Conservation (phyloP, 2,329 filamentous ascomycete genomes). For the Arthroderma uncinatum region DNA sequence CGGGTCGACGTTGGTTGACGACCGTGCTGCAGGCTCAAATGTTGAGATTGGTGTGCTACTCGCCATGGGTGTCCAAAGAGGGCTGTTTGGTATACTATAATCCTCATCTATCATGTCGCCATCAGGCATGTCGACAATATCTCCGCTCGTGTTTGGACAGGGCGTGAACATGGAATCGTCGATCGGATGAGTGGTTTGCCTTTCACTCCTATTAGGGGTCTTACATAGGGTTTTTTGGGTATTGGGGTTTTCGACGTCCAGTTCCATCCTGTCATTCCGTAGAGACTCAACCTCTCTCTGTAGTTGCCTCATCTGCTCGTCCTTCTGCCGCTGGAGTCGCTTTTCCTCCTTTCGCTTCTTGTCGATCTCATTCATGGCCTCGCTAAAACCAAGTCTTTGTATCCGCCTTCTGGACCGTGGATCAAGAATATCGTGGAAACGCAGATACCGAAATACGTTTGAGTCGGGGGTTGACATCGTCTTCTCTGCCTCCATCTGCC, state of each 20-base stretch:
- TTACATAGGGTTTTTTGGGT: background rate
- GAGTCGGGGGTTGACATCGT: slow-evolving; percentile 1
- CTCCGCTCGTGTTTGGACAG: background rate
- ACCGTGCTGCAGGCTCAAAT: slow-evolving; percentile 8
- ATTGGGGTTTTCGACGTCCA: background rate
- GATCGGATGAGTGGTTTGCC: background rate
- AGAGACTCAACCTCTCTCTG: slow-evolving; percentile 19
- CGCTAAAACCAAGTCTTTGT: slow-evolving; percentile 35
- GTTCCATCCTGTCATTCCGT: slow-evolving; percentile 16
- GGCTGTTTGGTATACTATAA: background rate
- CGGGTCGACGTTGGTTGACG: slow-evolving; percentile 4
- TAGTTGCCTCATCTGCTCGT: slow-evolving; percentile 21
- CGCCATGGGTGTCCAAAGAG: slow-evolving; percentile 5
- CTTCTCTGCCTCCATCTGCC: slow-evolving; percentile 3
- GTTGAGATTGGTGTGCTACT: background rate
- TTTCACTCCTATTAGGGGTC: background rate
- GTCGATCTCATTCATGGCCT: slow-evolving; percentile 37
- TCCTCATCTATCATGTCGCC: slow-evolving; percentile 3
- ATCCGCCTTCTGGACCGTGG: slow-evolving; percentile 34
- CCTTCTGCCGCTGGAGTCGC: slow-evolving; percentile 21
- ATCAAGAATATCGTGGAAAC: slow-evolving; percentile 35
- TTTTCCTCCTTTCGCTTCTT: slow-evolving; percentile 27
- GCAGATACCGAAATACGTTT: slow-evolving; percentile 26
- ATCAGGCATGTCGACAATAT: background rate
- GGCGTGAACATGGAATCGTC: background rate